These are phyloP conservation scores for Filobasidium floriforme DNA, from an alignment of 768 basidiomycete genomes.

Conservation along the genomic window DNA sequence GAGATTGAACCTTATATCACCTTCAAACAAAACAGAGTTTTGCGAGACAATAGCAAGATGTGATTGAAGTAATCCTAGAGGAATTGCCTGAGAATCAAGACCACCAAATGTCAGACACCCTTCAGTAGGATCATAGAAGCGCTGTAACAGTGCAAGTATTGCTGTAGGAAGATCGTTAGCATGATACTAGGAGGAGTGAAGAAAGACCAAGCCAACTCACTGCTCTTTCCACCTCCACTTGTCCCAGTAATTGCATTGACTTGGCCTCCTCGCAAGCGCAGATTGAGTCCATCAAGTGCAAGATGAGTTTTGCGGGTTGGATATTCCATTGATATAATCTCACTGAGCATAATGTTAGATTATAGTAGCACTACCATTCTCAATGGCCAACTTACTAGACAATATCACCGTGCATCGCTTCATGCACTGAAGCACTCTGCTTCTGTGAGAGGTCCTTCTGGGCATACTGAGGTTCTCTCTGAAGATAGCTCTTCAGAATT, in stretches of 20 bases:
- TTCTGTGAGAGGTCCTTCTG: not conserved
- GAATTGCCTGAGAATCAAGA: constrained; percentile 31
- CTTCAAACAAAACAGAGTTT: constrained; percentile 38
- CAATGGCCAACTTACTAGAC: not conserved
- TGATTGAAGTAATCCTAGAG: constrained; percentile 25
- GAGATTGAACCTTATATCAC: constrained; percentile 35
- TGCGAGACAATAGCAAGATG: constrained; percentile 41
- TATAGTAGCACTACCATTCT: too few relatives aligned
- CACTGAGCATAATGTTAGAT: too few relatives aligned
- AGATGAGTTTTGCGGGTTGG: not conserved
- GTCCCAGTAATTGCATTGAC: not conserved
- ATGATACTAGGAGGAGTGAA: too few relatives aligned
- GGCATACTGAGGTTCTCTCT: not conserved
- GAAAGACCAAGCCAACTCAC: not conserved
- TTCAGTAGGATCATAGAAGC: constrained; percentile 37
- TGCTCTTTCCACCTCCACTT: not conserved
- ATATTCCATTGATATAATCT: not conserved
- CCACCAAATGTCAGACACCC: constrained; percentile 36
- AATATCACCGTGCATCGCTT: not conserved
- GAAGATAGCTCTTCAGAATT: not conserved
- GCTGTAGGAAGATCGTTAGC: constrained; percentile 18
- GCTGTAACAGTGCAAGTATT: constrained; percentile 38
- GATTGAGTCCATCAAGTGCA: not conserved
- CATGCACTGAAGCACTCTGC: not conserved
- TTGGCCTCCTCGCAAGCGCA: not conserved